Evolutionary conservation across 441 rosid genomes (phyloP), one percentile per base, ranked within the genome.

Genomic region (Breynia disticha): DNA sequence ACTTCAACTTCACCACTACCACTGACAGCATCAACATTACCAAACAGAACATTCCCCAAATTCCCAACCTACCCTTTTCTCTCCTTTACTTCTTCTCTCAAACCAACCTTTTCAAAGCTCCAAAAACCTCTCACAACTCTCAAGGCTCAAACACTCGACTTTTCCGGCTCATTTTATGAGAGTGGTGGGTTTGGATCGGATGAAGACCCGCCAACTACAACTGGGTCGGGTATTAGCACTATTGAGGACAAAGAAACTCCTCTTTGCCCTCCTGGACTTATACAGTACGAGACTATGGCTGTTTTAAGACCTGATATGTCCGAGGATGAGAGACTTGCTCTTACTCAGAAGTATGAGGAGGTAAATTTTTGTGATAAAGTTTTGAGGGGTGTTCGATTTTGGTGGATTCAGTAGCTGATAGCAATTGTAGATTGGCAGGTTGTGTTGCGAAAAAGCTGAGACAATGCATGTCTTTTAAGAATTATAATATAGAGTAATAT

Each of bases 261-360:
- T 9, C 88, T 72, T 45, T 89, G 97, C 69, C 97, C 95, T 0
- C 97, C 93, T 19, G 97, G 97, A 13, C 81, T 82, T 19, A 70
- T 90, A 20, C 79, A 74, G 67, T 89, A 89, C 62, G 95, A 86
- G 72, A 80, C 93, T 21, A 83, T 83, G 90, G 74, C 71, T 45
- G 86, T 86, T 6, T 56, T 89, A 67, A 79, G 97, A 69, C 97
- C 97, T 1, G 95, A 84, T 55, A 83, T 89, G 94, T 79, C 95
- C 19, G 97, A 89, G 75, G 94, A 89, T 54, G 90, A 82, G 52
- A 74, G 95, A 5, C 80, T 84, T 21, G 78, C 87, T 57, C 81
- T 82, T 52, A 82, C 94, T 49, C 90, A 83, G 80, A 87, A 83
- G 74, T 87, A 83, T 69, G 90, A 82, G 72, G 95, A 88, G 95